A percentile compares a stretch with the other conserved stretches of the same genome.
Evolutionary conservation across 2,329 filamentous ascomycete species (phyloP).

Genomic region (Sodiomyces alkalinus): DNA sequence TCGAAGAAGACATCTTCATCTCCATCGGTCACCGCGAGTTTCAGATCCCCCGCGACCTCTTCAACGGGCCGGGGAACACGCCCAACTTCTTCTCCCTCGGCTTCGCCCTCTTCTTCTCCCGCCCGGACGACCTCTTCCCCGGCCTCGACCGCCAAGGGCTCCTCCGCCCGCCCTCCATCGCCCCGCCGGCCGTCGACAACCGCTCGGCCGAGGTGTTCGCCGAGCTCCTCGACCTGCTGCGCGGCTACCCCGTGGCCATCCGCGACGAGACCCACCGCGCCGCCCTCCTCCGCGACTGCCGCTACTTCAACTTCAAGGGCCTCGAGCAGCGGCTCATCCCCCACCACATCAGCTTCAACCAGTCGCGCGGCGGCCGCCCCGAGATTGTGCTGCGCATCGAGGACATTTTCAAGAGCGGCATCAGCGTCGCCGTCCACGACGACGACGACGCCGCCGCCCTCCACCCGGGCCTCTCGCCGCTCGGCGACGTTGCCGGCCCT

Average conservation of each 20-base stretch:
- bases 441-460: slow-evolving; percentile 22
- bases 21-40: slow-evolving; percentile 79
- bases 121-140: slow-evolving; percentile 67
- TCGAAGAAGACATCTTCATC: slow-evolving; percentile 84
- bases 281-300: slow-evolving; percentile 68
- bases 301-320: slow-evolving; percentile 86
- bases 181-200: slow-evolving; percentile 67
- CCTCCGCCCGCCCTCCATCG: slow-evolving; percentile 73
- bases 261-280: slow-evolving; percentile 61
- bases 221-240: slow-evolving; percentile 66
- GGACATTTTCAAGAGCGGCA: slow-evolving; percentile 77
- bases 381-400: slow-evolving; percentile 73
- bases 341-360: slow-evolving; percentile 62
- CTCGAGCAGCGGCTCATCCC: slow-evolving; percentile 77
- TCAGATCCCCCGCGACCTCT: slow-evolving; percentile 77
- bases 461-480: slow-evolving; percentile 1
- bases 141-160: slow-evolving; percentile 66
- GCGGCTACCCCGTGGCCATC: slow-evolving; percentile 71
- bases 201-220: slow-evolving; percentile 72
- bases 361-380: slow-evolving; percentile 42
- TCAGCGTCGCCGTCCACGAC: slow-evolving; percentile 47
- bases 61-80: slow-evolving; percentile 66
- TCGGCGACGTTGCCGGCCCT: slow-evolving; percentile 11
- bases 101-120: slow-evolving; percentile 76
- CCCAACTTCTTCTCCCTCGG: slow-evolving; percentile 93